phyloP scores from a whole-genome alignment of 768 basidiomycete species.

The Infundibulicybe gibba region DNA sequence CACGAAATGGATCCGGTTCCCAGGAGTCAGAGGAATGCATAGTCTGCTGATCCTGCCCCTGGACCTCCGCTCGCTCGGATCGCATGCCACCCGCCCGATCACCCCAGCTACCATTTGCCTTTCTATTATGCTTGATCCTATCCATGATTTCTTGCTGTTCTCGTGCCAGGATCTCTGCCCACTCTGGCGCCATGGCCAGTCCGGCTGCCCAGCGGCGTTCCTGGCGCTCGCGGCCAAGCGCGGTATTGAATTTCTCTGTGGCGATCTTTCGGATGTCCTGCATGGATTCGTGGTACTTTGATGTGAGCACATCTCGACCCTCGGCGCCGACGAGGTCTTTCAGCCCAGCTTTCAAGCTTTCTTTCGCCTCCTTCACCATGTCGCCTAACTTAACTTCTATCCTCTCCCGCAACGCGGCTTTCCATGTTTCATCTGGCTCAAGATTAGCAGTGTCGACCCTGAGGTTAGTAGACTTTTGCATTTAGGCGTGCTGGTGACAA shows the following conservation, averaged over 20 bases:
- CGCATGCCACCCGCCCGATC: constrained; percentile 54
- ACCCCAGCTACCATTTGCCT: background rate
- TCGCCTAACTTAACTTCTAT: constrained; percentile 45
- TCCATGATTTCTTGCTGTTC: constrained; percentile 43
- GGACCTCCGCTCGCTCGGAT: constrained; percentile 58
- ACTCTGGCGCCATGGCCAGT: constrained; percentile 20
- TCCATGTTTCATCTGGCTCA: constrained; percentile 59
- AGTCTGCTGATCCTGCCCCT: constrained; percentile 66
- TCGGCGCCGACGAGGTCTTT: constrained; percentile 28
- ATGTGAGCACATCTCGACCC: constrained; percentile 26
- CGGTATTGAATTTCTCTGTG: constrained; percentile 38
- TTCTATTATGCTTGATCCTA: constrained; percentile 28
- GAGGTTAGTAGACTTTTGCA: constrained; percentile 14
- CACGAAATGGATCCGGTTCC: constrained; percentile 51
- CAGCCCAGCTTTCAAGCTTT: constrained; percentile 50
- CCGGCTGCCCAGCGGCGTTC: constrained; percentile 46
- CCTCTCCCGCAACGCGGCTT: constrained; percentile 33
- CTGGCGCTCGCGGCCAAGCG: constrained; percentile 44
- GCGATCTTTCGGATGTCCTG: constrained; percentile 39
- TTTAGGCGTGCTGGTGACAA: too few relatives aligned
- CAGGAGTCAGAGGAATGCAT: constrained; percentile 24
- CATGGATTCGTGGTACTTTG: constrained; percentile 39
- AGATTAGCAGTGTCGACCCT: too few relatives aligned
- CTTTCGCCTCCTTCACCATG: constrained; percentile 61
- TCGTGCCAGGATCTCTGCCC: constrained; percentile 24